phyloP scores from a whole-genome alignment of 371 early-diverging fungal species.

The Choanephora cucurbitarum region DNA sequence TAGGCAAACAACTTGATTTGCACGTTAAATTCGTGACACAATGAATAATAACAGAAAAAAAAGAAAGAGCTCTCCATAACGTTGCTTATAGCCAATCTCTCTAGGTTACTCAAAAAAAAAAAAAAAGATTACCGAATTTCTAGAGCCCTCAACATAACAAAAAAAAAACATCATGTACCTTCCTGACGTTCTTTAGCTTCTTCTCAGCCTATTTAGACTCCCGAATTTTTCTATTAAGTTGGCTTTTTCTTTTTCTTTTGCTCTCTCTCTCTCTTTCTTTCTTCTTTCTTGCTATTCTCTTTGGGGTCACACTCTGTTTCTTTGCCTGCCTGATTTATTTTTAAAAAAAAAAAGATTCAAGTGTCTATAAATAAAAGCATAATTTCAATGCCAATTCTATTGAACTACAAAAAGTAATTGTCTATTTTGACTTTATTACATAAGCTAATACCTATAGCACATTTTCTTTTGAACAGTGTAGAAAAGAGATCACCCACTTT shows the following conservation, averaged over 20 bases:
- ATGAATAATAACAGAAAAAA: too few relatives aligned
- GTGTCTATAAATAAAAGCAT: neutral
- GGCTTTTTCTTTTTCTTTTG: neutral
- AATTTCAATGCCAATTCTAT: neutral
- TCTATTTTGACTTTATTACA: neutral
- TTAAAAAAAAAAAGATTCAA: neutral
- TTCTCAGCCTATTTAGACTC: slow-evolving; percentile 12
- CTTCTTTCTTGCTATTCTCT: slow-evolving; percentile 4
- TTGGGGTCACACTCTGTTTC: too few relatives aligned
- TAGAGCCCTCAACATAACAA: neutral
- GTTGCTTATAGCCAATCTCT: too few relatives aligned
- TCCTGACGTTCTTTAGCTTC: slow-evolving; percentile 29
- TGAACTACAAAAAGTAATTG: neutral
- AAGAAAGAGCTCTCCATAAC: too few relatives aligned
- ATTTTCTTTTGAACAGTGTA: neutral
- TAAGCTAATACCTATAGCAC: too few relatives aligned
- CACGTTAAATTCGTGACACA: too few relatives aligned
- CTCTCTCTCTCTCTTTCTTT: slow-evolving; percentile 8
- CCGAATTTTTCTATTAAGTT: slow-evolving; percentile 11
- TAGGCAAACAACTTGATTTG: too few relatives aligned
- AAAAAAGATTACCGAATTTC: neutral
- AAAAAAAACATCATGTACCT: slow-evolving; percentile 13
- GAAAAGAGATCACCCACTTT: slow-evolving; percentile 11
- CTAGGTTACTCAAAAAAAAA: neutral
- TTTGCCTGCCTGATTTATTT: too few relatives aligned